These are phyloP conservation scores for Globisporangium polare DNA, from an alignment of 352 stramenopile genomes.

Conservation along the genomic window DNA sequence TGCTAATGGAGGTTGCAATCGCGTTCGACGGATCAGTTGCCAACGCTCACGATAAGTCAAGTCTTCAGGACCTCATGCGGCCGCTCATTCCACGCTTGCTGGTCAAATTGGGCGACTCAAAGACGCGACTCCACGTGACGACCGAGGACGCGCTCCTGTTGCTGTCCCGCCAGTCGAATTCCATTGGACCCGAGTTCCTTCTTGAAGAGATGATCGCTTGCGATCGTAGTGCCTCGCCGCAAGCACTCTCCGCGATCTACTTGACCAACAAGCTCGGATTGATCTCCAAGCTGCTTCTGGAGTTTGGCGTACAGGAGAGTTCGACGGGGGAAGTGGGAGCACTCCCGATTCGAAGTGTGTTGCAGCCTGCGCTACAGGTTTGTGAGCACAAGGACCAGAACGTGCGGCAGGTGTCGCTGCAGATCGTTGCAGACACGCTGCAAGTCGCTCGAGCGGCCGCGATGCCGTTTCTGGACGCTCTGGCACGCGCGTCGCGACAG, in stretches of 20 bases:
- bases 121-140: slow-evolving; percentile 60
- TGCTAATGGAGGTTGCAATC: slow-evolving; percentile 77
- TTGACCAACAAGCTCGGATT: slow-evolving; percentile 69
- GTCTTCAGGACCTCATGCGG: slow-evolving; percentile 51
- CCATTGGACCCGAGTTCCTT: slow-evolving; percentile 64
- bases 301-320: slow-evolving; percentile 70
- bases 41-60: not conserved
- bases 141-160: slow-evolving; percentile 74
- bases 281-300: slow-evolving; percentile 69
- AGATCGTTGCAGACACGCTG: slow-evolving; percentile 68
- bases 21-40: slow-evolving; percentile 31
- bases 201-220: slow-evolving; percentile 69
- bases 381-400: slow-evolving; percentile 73
- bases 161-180: slow-evolving; percentile 50
- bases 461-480: slow-evolving; percentile 68
- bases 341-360: slow-evolving; percentile 58
- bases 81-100: slow-evolving; percentile 70
- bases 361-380: slow-evolving; percentile 61
- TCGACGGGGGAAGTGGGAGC: slow-evolving; percentile 24
- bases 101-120: slow-evolving; percentile 72
- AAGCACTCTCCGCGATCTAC: slow-evolving; percentile 54
- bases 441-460: slow-evolving; percentile 49
- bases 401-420: slow-evolving; percentile 56
- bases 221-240: slow-evolving; percentile 49
- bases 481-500: slow-evolving; percentile 59